A percentile compares a stretch with the other conserved stretches of the same genome.
These are phyloP conservation scores for Aspergillus sp. DNA, from an alignment of 2,329 filamentous ascomycete genomes.

Conservation along the genomic window DNA sequence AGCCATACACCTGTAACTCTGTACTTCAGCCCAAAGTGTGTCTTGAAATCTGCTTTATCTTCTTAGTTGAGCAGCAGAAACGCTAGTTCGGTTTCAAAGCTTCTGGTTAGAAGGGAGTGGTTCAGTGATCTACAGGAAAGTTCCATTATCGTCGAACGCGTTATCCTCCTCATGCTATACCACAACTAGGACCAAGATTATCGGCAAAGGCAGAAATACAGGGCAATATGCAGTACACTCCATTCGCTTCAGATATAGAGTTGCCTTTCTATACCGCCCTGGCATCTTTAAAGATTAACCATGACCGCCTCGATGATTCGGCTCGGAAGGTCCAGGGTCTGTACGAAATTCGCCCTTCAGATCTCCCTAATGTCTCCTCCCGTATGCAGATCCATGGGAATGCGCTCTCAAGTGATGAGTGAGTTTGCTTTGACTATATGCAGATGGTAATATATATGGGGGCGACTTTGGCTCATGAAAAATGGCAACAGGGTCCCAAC, in stretches of 20 bases:
- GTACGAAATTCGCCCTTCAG: constrained; percentile 72
- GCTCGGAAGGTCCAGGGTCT: constrained; percentile 77
- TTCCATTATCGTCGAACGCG: too few relatives aligned
- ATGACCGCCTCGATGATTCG: constrained; percentile 94
- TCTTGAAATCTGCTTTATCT: too few relatives aligned
- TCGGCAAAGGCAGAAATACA: not conserved
- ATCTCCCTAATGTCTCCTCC: constrained; percentile 67
- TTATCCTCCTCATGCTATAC: not conserved
- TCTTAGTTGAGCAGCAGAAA: too few relatives aligned
- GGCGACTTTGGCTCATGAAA: not conserved
- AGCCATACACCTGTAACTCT: too few relatives aligned
- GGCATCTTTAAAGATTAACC: constrained; percentile 89
- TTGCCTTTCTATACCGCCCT: constrained; percentile 89
- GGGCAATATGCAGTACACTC: constrained; percentile 64
- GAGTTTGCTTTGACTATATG: constrained; percentile 32
- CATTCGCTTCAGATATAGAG: constrained; percentile 91
- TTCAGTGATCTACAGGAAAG: too few relatives aligned
- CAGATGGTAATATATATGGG: not conserved
- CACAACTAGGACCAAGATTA: not conserved
- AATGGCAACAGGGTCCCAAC: constrained; percentile 52
- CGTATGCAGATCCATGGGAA: constrained; percentile 86
- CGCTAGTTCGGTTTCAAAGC: not conserved
- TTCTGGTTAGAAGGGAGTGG: too few relatives aligned
- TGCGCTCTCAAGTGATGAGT: constrained; percentile 78
- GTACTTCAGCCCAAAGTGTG: too few relatives aligned